These are phyloP conservation scores for Ophiostoma ulmi DNA, from an alignment of 2,329 filamentous ascomycete genomes.

Conservation along the genomic window DNA sequence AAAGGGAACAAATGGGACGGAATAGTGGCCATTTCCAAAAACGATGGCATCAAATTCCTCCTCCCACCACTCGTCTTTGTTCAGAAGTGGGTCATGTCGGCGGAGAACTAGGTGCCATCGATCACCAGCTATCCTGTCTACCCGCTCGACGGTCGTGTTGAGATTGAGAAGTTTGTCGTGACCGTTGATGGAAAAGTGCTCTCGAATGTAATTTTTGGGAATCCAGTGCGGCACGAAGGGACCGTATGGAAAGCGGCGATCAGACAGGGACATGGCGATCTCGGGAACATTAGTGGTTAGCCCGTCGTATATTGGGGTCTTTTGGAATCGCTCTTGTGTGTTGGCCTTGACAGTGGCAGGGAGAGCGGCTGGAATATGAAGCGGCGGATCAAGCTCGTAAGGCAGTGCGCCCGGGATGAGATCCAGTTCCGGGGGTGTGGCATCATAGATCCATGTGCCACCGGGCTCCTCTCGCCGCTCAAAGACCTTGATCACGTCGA, in stretches of 20 bases:
- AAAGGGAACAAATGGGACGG: slow-evolving; percentile 49
- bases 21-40: slow-evolving; percentile 57
- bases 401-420: slow-evolving; percentile 25
- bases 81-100: slow-evolving; percentile 38
- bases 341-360: slow-evolving; percentile 19
- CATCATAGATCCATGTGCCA: slow-evolving; percentile 35
- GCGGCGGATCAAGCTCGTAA: slow-evolving; percentile 22
- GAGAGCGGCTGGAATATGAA: slow-evolving; percentile 17
- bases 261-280: slow-evolving; percentile 46
- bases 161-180: slow-evolving; percentile 44
- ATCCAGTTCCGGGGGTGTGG: slow-evolving; percentile 18
- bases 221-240: slow-evolving; percentile 53
- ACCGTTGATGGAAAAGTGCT: slow-evolving; percentile 49
- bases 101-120: slow-evolving; percentile 53
- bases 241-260: slow-evolving; percentile 60
- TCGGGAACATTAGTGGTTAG: slow-evolving; percentile 49
- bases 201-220: slow-evolving; percentile 50
- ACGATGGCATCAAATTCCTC: slow-evolving; percentile 57
- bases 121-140: slow-evolving; percentile 30
- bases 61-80: slow-evolving; percentile 56
- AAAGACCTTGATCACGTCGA: slow-evolving; percentile 41
- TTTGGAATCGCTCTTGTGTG: slow-evolving; percentile 23
- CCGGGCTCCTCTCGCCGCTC: slow-evolving; percentile 41
- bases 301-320: slow-evolving; percentile 26
- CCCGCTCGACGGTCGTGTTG: slow-evolving; percentile 44